Base-by-base conservation (phyloP, 805 yeast genomes). In the Nakazawaea molendinolei region DNA sequence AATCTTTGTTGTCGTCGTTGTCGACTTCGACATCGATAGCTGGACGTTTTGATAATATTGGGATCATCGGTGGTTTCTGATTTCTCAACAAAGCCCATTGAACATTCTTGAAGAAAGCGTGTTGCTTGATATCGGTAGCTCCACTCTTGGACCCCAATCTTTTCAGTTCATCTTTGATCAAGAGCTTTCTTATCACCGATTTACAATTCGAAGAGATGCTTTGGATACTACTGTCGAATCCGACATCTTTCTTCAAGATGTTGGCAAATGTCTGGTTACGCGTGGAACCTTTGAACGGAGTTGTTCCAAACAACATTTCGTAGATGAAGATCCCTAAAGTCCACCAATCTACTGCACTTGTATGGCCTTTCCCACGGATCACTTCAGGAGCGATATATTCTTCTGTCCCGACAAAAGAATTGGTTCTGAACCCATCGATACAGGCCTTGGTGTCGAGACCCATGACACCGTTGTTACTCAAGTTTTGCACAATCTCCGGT, bases 321-420 rank as follows among this genome's bases (percentile, higher is more conserved):
- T 77, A 94, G 17, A 87, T 65, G 49, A 92, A 69, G 15, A 92
- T 87, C 3, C 99, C 99, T 45, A 92, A 64, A 0, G 98, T 92
- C 99, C 99, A 92, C 98, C 98, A 92, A 58, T 92, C 99, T 13
- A 92, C 98, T 0, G 97, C 96, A 6, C 90, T 81, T 1, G 97
- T 90, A 51, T 92, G 99, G 2, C 98, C 98, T 48, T 89, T 85
- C 1, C 97, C 97, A 55, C 92, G 68, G 37, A 92, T 92, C 4
- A 92, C 98, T 52, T 92, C 99, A 0, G 99, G 99, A 0, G 99
- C 97, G 50, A 92, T 87, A 56, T 92, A 92, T 55, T 92, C 99
- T 54, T 92, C 99, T 0, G 99, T 92, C 1, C 99, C 99, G 23
- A 92, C 99, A 66, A 92, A 92, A 1, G 97, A 89, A 57, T 92